phyloP scores from a whole-genome alignment of 306 rosid genomes.

The Inga leiocalycina region DNA sequence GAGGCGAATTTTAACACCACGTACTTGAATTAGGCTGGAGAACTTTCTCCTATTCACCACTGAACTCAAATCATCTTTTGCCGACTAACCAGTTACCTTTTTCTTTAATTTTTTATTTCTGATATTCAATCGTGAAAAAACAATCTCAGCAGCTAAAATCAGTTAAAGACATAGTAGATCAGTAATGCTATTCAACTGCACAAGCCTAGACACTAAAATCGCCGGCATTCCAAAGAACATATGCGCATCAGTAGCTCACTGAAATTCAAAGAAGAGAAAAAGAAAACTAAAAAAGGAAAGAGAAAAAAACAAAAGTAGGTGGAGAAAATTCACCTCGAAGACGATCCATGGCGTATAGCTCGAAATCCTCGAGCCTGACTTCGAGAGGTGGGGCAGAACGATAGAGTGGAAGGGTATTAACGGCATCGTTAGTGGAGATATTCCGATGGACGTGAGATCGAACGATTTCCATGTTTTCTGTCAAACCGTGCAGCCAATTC shows the following conservation, averaged over 20 bases:
- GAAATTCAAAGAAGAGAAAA: conserved; percentile 5
- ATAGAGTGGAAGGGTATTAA: conserved; percentile 60
- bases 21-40: background rate
- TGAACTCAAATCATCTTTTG: background rate
- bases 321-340: conserved; percentile 65
- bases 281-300: background rate
- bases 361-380: conserved; percentile 87
- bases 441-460: conserved; percentile 56
- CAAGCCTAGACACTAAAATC: conserved; percentile 29
- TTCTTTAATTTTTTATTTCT: background rate
- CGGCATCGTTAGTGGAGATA: conserved; percentile 34
- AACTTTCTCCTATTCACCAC: conserved; percentile 1
- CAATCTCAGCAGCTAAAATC: background rate
- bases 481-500: conserved; percentile 1
- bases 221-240: background rate
- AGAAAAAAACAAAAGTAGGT: background rate
- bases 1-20: background rate
- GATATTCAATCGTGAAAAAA: background rate
- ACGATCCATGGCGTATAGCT: conserved; percentile 90
- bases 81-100: background rate
- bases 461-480: conserved; percentile 56
- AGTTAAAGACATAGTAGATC: background rate
- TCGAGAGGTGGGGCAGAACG: conserved; percentile 86
- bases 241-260: background rate
- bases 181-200: background rate